Conservation (phyloP, 2,329 filamentous ascomycete species). For the Epicoccum nigrum region DNA sequence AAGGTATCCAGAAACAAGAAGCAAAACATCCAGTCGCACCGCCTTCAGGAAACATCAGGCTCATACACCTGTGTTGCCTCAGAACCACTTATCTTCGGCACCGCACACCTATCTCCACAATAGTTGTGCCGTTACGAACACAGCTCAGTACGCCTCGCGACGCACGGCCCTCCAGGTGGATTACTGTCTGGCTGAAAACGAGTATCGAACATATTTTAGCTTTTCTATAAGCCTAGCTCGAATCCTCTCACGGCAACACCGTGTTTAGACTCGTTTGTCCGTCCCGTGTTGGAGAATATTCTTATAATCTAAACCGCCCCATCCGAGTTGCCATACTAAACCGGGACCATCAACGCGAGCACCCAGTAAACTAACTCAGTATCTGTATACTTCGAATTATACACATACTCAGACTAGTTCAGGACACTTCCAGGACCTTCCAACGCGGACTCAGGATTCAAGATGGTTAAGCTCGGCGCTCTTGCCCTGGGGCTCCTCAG, state of each 20-base stretch:
- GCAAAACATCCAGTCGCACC: neutral
- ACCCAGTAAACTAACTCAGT: neutral
- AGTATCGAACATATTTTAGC: constrained; percentile 14
- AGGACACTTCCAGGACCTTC: neutral
- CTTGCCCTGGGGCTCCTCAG: constrained; percentile 31
- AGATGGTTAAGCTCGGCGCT: constrained; percentile 30
- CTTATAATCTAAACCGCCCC: constrained; percentile 4
- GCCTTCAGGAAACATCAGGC: neutral
- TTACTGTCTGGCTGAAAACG: constrained; percentile 9
- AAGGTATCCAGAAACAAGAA: neutral
- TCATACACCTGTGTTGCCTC: neutral
- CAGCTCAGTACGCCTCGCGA: constrained; percentile 8
- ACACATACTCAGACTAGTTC: constrained; percentile 5
- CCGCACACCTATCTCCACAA: neutral
- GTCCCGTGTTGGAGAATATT: constrained; percentile 3
- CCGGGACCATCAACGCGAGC: neutral
- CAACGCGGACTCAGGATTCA: neutral
- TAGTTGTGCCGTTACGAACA: constrained; percentile 3
- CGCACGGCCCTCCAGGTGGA: constrained; percentile 6
- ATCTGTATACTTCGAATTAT: constrained; percentile 12
- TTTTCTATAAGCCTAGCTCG: constrained; percentile 11
- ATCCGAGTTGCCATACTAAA: neutral
- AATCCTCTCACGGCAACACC: neutral
- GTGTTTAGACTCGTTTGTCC: constrained; percentile 1
- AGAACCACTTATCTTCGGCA: neutral